Evolutionary conservation across 768 basidiomycete genomes (phyloP).

Genomic region (Podaxis sp.): DNA sequence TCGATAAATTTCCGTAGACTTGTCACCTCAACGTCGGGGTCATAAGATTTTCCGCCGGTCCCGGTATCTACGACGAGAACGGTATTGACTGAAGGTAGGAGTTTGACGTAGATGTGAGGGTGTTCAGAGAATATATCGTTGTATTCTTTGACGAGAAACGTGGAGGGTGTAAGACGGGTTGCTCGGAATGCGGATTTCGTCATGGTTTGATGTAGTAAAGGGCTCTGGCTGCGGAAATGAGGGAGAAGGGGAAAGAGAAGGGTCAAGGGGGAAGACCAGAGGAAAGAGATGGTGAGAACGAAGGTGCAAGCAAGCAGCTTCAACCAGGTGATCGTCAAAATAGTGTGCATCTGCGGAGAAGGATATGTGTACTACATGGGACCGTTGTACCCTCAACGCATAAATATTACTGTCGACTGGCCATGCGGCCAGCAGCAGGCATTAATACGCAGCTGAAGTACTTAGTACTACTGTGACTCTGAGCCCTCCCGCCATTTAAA

Average conservation of each 20-base stretch:
- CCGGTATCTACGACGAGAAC: slow-evolving; percentile 56
- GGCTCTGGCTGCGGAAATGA: not conserved
- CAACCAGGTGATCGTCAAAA: slow-evolving; percentile 1
- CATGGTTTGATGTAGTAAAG: not conserved
- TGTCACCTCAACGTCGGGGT: slow-evolving; percentile 38
- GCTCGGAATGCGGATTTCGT: slow-evolving; percentile 28
- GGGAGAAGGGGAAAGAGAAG: not conserved
- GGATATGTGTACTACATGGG: not conserved
- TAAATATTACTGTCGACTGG: not conserved
- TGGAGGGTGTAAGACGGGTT: slow-evolving; percentile 28
- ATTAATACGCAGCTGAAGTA: not conserved
- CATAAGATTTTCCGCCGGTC: slow-evolving; percentile 47
- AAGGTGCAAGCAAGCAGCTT: not conserved
- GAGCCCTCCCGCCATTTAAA: not conserved
- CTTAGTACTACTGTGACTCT: not conserved
- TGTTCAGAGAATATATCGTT: slow-evolving; percentile 51
- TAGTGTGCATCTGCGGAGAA: not conserved
- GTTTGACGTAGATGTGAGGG: slow-evolving; percentile 55
- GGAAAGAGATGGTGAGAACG: slow-evolving; percentile 10
- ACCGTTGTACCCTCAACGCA: not conserved
- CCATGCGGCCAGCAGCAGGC: slow-evolving; percentile 7
- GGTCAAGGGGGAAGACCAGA: slow-evolving; percentile 10
- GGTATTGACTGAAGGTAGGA: slow-evolving; percentile 36
- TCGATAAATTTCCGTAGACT: slow-evolving; percentile 52
- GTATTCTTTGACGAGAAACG: slow-evolving; percentile 48